Evolutionary conservation across 2,329 filamentous ascomycete species (phyloP).

Genomic region (Sporothrix brunneoviolacea): DNA sequence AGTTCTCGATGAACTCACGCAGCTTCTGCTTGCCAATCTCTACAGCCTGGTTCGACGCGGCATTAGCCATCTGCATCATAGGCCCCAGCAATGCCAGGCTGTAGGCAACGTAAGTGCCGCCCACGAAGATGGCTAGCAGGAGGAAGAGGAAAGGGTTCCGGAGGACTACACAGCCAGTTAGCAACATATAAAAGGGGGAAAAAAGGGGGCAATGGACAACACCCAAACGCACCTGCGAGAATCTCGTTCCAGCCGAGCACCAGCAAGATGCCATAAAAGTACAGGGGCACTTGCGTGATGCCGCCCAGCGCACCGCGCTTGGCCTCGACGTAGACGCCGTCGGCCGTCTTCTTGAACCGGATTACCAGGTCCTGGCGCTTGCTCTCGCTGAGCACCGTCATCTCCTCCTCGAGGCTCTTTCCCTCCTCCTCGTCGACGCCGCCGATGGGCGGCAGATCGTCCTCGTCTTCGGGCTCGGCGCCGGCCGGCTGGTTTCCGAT

Average conservation of each 20-base stretch:
- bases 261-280: constrained; percentile 86
- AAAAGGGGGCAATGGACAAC: too few relatives aligned
- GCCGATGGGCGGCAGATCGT: constrained; percentile 81
- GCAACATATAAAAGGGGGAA: too few relatives aligned
- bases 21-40: constrained; percentile 90
- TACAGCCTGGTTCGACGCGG: constrained; percentile 75
- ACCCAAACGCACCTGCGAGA: too few relatives aligned
- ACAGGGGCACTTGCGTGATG: constrained; percentile 86
- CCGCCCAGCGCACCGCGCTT: constrained; percentile 95
- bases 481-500: constrained; percentile 71
- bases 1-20: constrained; percentile 80
- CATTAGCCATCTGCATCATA: constrained; percentile 91
- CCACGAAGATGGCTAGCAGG: constrained; percentile 68
- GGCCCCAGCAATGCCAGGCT: constrained; percentile 92
- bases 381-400: constrained; percentile 83
- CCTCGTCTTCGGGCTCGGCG: constrained; percentile 76
- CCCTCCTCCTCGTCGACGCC: constrained; percentile 92
- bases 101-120: constrained; percentile 82
- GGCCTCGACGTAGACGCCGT: constrained; percentile 95
- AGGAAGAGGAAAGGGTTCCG: constrained; percentile 35
- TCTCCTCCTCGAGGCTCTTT: constrained; percentile 92
- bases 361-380: constrained; percentile 89
- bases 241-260: constrained; percentile 99
- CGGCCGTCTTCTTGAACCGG: constrained; percentile 96
- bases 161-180: too few relatives aligned